Base-by-base conservation (phyloP, 192 early-diverging fungal genomes). In the Oehlia diaphana region DNA sequence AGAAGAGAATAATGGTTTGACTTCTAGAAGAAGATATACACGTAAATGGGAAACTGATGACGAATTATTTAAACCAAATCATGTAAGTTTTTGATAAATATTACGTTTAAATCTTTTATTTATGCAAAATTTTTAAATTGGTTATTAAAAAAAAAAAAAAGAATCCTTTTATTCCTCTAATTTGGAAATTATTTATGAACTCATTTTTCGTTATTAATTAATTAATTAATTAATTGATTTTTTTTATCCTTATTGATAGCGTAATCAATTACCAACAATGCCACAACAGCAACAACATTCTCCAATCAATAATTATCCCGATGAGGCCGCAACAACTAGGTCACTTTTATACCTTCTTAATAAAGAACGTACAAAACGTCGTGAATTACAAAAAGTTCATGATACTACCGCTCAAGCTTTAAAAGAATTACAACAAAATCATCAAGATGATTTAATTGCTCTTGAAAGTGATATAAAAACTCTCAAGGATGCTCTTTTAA, bases 21-120 rank as follows among this genome's bases (percentile, higher is more conserved):
- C 37, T 79, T 35, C 67, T 35, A 6, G 44, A 2, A 50, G 23
- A 79, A 58, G 26, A 39, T n/a, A 37, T 8, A 12, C 26, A 23
- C 37, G 67, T 53, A 79, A 79, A 33, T 79, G 67, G 49, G 77
- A 79, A 42, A 79, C 77, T 8, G 77, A 79, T 31, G 77, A 79
- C 10, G 77, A 79, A 66, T 58, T 63, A 42, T 79, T 35, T 16
- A 79, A 79, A 79, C 8, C 77, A 37, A 79, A 35, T n/a, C 42
- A 70, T 53, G 77, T 79, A 66, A 9, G 77, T 70, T 31, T 31
- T 31, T 39, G 4, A 19, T 47, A 10, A 12, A 47, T 12, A 47
- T 8, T 8, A 42, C 39, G 39, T 42, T 42, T 31, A 31, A 42
- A 42, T 42, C 3, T 9, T 31, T 2, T 47, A 47, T 47, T 47